phyloP scores from a whole-genome alignment of 768 basidiomycete genomes.

The Fomitopsis serialis region DNA sequence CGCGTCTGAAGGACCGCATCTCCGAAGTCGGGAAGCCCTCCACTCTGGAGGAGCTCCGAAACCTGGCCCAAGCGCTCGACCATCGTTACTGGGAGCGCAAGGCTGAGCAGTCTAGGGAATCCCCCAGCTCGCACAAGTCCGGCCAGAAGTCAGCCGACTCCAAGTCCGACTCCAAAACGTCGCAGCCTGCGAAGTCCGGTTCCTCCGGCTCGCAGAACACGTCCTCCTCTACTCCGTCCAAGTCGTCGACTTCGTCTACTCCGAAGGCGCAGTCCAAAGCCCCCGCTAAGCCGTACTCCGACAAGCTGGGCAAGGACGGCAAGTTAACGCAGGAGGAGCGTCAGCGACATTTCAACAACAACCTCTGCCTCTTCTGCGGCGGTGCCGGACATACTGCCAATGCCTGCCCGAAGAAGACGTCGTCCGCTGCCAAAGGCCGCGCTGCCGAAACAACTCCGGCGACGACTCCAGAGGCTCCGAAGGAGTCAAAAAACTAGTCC shows the following conservation, averaged over 20 bases:
- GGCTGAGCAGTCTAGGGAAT: not conserved
- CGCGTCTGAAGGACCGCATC: slow-evolving; percentile 9
- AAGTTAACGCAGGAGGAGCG: slow-evolving; percentile 23
- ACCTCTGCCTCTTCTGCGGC: slow-evolving; percentile 34
- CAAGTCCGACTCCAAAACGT: not conserved
- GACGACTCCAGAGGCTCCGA: slow-evolving; percentile 5
- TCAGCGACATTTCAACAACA: slow-evolving; percentile 16
- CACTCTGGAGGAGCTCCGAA: not conserved
- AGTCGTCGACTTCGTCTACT: not conserved
- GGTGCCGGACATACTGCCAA: slow-evolving; percentile 22
- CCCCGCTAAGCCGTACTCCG: not conserved
- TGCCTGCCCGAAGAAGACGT: slow-evolving; percentile 20
- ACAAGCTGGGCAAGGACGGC: not conserved
- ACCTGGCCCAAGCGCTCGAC: slow-evolving; percentile 5
- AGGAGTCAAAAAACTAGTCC: slow-evolving; percentile 4
- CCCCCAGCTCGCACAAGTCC: not conserved
- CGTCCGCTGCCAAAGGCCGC: not conserved
- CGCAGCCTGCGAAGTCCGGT: no score
- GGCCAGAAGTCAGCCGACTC: not conserved
- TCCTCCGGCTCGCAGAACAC: not conserved
- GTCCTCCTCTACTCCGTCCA: not conserved
- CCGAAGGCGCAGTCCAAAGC: not conserved
- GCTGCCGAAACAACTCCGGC: slow-evolving; percentile 23
- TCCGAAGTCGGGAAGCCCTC: slow-evolving; percentile 3
- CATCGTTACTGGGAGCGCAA: slow-evolving; percentile 12